These are phyloP conservation scores for Crucihimalaya himalaica DNA, from an alignment of 345 rosid species.

Conservation along the genomic window DNA sequence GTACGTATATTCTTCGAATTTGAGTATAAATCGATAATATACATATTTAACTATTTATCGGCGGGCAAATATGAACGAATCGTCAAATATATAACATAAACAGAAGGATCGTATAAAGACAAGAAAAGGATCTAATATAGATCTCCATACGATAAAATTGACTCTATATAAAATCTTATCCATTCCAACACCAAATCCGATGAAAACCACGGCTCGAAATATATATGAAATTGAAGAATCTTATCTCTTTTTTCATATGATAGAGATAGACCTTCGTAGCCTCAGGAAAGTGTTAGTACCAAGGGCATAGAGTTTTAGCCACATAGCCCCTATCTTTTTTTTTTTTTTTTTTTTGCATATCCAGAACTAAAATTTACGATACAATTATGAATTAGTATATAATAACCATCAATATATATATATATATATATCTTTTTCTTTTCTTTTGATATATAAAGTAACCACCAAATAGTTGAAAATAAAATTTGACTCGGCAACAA, in stretches of 20 bases:
- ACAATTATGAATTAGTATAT: background rate
- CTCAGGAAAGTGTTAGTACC: conserved; percentile 31
- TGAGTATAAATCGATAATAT: conserved; percentile 9
- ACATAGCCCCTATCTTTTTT: conserved; percentile 15
- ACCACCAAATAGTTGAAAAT: background rate
- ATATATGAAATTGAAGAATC: conserved; percentile 26
- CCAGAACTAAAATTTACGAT: background rate
- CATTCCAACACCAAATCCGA: conserved; percentile 30
- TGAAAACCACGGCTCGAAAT: conserved; percentile 8
- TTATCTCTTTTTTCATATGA: conserved; percentile 31
- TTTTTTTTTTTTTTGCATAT: background rate
- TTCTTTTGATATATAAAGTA: no score
- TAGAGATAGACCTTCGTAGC: conserved; percentile 31
- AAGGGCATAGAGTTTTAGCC: conserved; percentile 22
- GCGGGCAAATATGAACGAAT: background rate
- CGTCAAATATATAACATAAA: background rate
- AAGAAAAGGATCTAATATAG: conserved; percentile 23
- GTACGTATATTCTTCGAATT: conserved; percentile 14
- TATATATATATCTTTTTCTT: background rate
- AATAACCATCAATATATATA: background rate
- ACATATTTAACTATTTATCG: background rate
- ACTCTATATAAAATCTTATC: conserved; percentile 24
- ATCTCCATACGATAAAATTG: conserved; percentile 13
- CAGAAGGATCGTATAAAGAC: conserved; percentile 31
- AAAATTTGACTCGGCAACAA: background rate